Conservation (phyloP, 2,329 filamentous ascomycete species). For the Helotiales sp. region DNA sequence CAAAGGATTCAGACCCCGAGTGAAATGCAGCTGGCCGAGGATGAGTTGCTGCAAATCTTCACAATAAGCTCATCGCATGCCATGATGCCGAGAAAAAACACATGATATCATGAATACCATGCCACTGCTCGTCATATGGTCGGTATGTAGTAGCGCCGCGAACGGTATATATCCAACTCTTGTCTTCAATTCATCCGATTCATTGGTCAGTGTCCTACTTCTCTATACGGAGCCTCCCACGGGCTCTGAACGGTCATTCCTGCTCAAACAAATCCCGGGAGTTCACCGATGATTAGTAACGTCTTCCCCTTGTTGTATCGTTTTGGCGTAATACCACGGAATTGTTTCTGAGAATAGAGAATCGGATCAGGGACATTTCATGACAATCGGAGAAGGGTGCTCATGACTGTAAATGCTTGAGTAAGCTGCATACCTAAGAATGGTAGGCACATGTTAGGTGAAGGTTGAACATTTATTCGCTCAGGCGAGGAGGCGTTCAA, state of each 20-base stretch:
- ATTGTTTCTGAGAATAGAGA: neutral
- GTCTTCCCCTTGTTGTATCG: neutral
- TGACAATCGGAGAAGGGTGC: neutral
- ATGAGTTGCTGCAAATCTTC: slow-evolving; percentile 4
- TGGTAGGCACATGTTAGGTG: neutral
- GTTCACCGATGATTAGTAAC: slow-evolving; percentile 11
- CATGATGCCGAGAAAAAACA: too few relatives aligned
- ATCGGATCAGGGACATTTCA: neutral
- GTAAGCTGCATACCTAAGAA: neutral
- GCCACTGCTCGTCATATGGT: slow-evolving; percentile 4
- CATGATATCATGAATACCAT: slow-evolving; percentile 15
- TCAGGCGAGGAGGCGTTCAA: neutral
- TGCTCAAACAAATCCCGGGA: slow-evolving; percentile 8
- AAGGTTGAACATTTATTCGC: neutral
- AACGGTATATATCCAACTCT: neutral
- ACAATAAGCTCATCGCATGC: slow-evolving; percentile 9
- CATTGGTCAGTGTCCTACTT: neutral
- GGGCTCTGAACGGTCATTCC: neutral
- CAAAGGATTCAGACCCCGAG: slow-evolving; percentile 9
- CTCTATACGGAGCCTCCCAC: neutral
- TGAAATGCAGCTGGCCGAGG: slow-evolving; percentile 2
- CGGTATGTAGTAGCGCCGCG: neutral
- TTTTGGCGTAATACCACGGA: neutral
- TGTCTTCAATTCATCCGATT: neutral
- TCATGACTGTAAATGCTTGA: neutral